Evolutionary conservation across 129 eudicot genomes (phyloP), one percentile per base, ranked within the genome.

Genomic region (Flaveria linearis): DNA sequence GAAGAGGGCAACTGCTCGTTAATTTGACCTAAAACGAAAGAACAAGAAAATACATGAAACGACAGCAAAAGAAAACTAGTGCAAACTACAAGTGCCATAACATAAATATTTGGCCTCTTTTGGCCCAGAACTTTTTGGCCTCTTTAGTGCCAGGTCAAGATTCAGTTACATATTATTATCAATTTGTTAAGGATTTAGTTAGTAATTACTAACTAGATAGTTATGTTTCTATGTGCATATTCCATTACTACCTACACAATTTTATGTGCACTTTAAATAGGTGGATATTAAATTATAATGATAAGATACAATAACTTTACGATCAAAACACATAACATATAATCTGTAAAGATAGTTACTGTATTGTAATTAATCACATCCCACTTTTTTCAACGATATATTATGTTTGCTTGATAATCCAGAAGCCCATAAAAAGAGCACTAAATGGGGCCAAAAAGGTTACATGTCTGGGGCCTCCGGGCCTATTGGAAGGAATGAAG

Each of bases 1-100:
- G 74, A 52, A n/a, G 73, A 43, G 39, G 82, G 74, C 56, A 80
- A 78, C 75, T 85, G 96, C 83, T 84, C 88, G 87, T 84, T 88
- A 72, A 55, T 86, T 72, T 86, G 87, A 81, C 86, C 96, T 88
- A 80, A 72, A 30, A 65, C 85, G 67, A 14, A 68, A 70, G 50
- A 63, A 9, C 30, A 76, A 13, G 14, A 68, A 71, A 39, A 58
- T 52, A 11, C 16, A 16, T 65, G 9, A 15, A 13, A 39, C 47
- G 5, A 11, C 3, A 30, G 70, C 46, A 15, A 30, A 65, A 36
- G 12, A 6, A 64, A 33, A 12, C 11, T 51, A 0, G 20, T 16
- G 20, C 57, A 51, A 51, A 16, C 57, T 15, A 51, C 20, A 51
- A 51, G 9, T 51, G 20, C 18, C 57, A 51, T 51, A 15, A 51